These are phyloP conservation scores for Salix udensis DNA, from an alignment of 345 rosid genomes.

Conservation along the genomic window DNA sequence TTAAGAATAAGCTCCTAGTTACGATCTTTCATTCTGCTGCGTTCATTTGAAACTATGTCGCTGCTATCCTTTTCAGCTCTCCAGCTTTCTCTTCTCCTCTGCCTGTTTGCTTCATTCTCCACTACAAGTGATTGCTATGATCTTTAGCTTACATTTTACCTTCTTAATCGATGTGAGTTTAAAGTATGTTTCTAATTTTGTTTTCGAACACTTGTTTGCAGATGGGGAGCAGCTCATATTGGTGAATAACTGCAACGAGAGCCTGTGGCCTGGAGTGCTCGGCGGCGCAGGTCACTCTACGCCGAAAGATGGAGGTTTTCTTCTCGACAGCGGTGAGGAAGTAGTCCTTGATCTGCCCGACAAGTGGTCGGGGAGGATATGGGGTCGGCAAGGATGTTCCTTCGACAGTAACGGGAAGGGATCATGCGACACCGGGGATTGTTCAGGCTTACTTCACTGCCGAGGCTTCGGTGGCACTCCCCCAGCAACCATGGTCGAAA, in stretches of 20 bases:
- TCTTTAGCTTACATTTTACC: not conserved
- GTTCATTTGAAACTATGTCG: conserved; percentile 24
- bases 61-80: conserved; percentile 17
- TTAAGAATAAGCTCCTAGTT: not conserved
- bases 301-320: conserved; percentile 61
- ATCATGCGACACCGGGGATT: conserved; percentile 72
- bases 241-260: conserved; percentile 76
- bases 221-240: conserved; percentile 70
- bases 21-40: not conserved
- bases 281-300: conserved; percentile 62
- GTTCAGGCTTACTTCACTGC: conserved; percentile 52
- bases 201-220: conserved; percentile 15
- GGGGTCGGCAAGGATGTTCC: conserved; percentile 84
- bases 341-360: conserved; percentile 58
- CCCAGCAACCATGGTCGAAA: conserved; percentile 82
- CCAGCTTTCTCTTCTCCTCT: conserved; percentile 22
- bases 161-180: not conserved
- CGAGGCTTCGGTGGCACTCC: conserved; percentile 65
- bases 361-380: conserved; percentile 79
- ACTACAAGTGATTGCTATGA: conserved; percentile 26
- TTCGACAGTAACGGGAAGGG: conserved; percentile 61
- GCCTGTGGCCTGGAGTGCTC: conserved; percentile 82
- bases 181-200: not conserved
- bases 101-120: conserved; percentile 20
- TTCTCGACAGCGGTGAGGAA: conserved; percentile 63